Evolutionary conservation across 306 rosid species (phyloP), one percentile per base, ranked within the genome.

Genomic region (Cicer bijugum): DNA sequence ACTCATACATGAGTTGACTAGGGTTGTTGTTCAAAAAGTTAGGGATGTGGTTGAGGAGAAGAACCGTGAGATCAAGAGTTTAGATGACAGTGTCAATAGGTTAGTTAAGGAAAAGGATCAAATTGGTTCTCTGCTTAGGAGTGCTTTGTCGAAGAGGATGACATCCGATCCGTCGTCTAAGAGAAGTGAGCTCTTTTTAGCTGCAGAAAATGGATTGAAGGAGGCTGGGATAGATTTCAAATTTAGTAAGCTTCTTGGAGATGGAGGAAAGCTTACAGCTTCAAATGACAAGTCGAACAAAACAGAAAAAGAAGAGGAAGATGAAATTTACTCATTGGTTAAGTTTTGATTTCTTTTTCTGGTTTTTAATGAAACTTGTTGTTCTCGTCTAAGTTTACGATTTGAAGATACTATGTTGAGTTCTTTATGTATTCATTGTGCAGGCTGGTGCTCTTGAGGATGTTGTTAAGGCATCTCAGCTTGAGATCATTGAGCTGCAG

Each of bases 391-490:
- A 72, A 47, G 42, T 58, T 50, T 53, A 5, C 6, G 23, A 51
- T 81, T 76, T 64, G 33, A 71, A 17, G 48, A 38, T 47, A 70
- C 72, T 9, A 43, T 70, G 75, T 64, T 71, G 78, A 84, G 35
- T 40, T 82, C 46, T 76, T 70, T 75, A 10, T 72, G 56, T 15
- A 10, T 80, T 3, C 79, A 61, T 59, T 69, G 9, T 79, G 38
- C 82, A 94, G 99, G 97, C 99, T 72, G 92, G 93, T 80, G 96
- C 99, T 63, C 78, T 94, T 87, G 97, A 94, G 90, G 75, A 91
- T 82, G 92, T 94, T 44, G 97, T 94, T 6, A 91, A 90, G 89
- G 88, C 86, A 39, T 91, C 99, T 76, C 99, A 94, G 85, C 84
- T 91, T 76, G 99, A 94, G 85, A 94, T 94, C 80, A 89, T 91